Evolutionary conservation across 176 grass and related monocot species (phyloP), one percentile per base, ranked within the genome.

Genomic region (Oryza meridionalis): DNA sequence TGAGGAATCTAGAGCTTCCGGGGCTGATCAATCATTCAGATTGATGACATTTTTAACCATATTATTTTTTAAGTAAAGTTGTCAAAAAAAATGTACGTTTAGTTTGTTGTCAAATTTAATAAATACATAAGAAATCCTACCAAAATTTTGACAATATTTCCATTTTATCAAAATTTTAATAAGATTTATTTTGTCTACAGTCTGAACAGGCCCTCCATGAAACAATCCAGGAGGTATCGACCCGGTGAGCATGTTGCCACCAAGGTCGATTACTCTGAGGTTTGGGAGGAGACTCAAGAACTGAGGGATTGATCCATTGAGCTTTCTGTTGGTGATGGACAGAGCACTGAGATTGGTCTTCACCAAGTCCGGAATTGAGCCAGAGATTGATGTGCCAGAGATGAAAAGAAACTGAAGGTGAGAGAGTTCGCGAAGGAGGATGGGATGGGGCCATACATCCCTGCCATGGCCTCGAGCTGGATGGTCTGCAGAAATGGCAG

Each of bases 191-290:
- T 31, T 31, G 29, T 2, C 29, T 31, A 31, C 29, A 31, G 3
- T 31, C 29, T 31, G 2, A 31, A 31, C 29, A 31, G 29, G 29
- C 29, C 29, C 29, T 31, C 82, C 85, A 68, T 88, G 81, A 9
- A 90, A 69, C 21, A 90, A 77, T 45, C 78, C 78, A 2, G 88
- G 21, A 11, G 88, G 88, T 47, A 94, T 88, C 42, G 66, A 47
- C 59, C 92, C 92, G 32, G 81, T 81, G 31, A 94, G 86, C 74
- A 49, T 27, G 77, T 91, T 94, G 67, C 82, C 32, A 9, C 86
- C 82, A 38, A 94, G 65, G 66, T 94, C 76, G 27, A 94, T 2
- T 61, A 84, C 84, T 19, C 72, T 64, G 25, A 94, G 82, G 12
- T 87, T 78, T 1, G 83, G 49, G 33, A 94, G 87, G 33, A 32